Evolutionary conservation across 345 rosid species (phyloP), one percentile per base, ranked within the genome.

Genomic region (Diplotaxis tenuifolia): DNA sequence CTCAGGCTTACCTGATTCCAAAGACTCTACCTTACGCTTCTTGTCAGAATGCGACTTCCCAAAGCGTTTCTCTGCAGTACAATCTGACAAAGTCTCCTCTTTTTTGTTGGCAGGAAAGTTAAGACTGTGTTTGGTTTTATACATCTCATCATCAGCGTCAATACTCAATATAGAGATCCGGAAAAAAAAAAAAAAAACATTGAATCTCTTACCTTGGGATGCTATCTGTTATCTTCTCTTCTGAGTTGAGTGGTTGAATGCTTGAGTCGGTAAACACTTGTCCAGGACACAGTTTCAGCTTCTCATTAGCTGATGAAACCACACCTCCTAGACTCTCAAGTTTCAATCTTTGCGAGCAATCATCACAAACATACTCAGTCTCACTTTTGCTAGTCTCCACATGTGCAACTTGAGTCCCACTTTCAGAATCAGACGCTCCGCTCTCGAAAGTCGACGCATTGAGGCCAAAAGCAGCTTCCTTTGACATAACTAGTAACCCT

Each of bases 261-360:
- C 72, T 70, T 81, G 93, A 74, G 89, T 84, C 80, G 82, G 90
- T 62, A 96, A 88, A 73, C 76, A 86, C 75, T 60, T 86, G 93
- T 11, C 92, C 94, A 0, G 94, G 95, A 94, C 98, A 89, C 98
- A 20, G 88, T 89, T 73, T 5, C 29, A 27, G 29, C 5, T 5
- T 27, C 29, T n/a, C n/a, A n/a, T n/a, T n/a, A n/a, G n/a, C n/a
- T n/a, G n/a, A n/a, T n/a, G n/a, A n/a, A n/a, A n/a, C n/a, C n/a
- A n/a, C n/a, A n/a, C n/a, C n/a, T n/a, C n/a, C n/a, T n/a, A n/a
- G n/a, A n/a, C n/a, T n/a, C 57, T 75, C 79, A 2, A 16, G 40
- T 1, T 77, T 77, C 34, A 64, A 62, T 25, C 72, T 66, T 53
- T 60, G 65, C 18, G 49, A 18, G 29, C 34, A 21, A 16, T 59